Conservation (phyloP, 192 early-diverging fungal species). For the Backusella sp. region DNA sequence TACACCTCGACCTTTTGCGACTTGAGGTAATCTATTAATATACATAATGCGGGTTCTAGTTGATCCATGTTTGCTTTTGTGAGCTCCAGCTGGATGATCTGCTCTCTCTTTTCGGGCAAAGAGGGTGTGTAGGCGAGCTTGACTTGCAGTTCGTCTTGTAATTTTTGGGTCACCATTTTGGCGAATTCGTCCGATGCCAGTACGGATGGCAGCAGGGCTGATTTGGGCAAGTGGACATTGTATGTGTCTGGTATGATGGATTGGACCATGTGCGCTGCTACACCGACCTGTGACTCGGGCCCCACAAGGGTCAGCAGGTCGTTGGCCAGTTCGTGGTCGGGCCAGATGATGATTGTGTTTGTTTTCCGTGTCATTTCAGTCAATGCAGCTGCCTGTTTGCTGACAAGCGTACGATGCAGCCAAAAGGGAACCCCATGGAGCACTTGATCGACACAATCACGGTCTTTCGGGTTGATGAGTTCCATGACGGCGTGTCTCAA, state of each 20-base stretch:
- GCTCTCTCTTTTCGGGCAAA: not conserved
- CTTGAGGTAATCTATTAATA: constrained; percentile 15
- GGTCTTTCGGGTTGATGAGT: constrained; percentile 45
- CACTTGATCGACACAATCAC: constrained; percentile 49
- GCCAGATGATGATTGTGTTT: constrained; percentile 57
- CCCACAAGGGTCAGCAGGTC: constrained; percentile 59
- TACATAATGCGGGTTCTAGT: constrained; percentile 17
- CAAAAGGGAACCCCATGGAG: constrained; percentile 55
- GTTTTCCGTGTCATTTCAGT: constrained; percentile 54
- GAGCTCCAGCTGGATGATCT: constrained; percentile 3
- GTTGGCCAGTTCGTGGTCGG: constrained; percentile 60
- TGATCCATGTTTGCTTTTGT: constrained; percentile 16
- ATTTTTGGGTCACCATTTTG: constrained; percentile 34
- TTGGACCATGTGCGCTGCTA: constrained; percentile 49
- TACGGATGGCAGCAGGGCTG: constrained; percentile 32
- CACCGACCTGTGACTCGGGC: constrained; percentile 53
- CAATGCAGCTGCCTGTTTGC: constrained; percentile 24
- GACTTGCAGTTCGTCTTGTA: constrained; percentile 48
- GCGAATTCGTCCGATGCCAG: constrained; percentile 52
- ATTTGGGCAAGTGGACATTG: constrained; percentile 47
- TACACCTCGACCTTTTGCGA: constrained; percentile 14
- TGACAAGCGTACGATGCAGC: constrained; percentile 52
- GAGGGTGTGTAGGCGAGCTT: not conserved
- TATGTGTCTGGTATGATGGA: constrained; percentile 61
- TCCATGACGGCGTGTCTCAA: constrained; percentile 65